These are phyloP conservation scores for Corchorus capsularis DNA, from an alignment of 345 rosid genomes.

Conservation along the genomic window DNA sequence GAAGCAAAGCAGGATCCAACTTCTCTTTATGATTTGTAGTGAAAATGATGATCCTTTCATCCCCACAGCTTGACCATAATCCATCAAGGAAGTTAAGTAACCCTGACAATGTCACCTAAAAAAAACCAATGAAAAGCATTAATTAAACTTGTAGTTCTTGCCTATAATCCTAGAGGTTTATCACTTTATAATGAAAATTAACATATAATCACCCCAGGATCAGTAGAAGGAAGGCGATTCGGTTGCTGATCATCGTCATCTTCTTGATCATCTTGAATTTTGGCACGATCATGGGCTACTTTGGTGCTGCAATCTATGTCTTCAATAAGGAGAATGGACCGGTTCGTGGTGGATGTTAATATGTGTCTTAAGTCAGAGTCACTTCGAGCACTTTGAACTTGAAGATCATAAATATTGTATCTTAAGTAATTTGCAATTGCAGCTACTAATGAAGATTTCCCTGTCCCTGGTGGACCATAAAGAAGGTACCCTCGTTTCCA, in stretches of 20 bases:
- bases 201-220: slow-evolving; percentile 26
- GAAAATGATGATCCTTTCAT: slow-evolving; percentile 32
- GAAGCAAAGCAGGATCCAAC: slow-evolving; percentile 27
- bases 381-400: slow-evolving; percentile 23
- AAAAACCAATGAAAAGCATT: not conserved
- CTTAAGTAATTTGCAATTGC: slow-evolving; percentile 29
- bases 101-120: slow-evolving; percentile 29
- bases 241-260: slow-evolving; percentile 3
- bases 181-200: not conserved
- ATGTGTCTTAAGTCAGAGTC: slow-evolving; percentile 27
- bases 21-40: slow-evolving; percentile 26
- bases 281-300: slow-evolving; percentile 10
- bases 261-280: slow-evolving; percentile 9
- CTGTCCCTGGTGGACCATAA: slow-evolving; percentile 29
- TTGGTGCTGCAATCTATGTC: slow-evolving; percentile 22
- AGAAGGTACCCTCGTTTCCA: slow-evolving; percentile 37
- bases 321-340: slow-evolving; percentile 20
- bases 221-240: not conserved
- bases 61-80: slow-evolving; percentile 33
- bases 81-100: slow-evolving; percentile 33
- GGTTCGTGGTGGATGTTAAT: slow-evolving; percentile 22
- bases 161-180: too few relatives aligned
- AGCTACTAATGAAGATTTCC: slow-evolving; percentile 26
- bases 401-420: slow-evolving; percentile 30
- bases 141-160: too few relatives aligned